Base-by-base conservation (phyloP, 192 early-diverging fungal species). In the Backusella psychrophila region DNA sequence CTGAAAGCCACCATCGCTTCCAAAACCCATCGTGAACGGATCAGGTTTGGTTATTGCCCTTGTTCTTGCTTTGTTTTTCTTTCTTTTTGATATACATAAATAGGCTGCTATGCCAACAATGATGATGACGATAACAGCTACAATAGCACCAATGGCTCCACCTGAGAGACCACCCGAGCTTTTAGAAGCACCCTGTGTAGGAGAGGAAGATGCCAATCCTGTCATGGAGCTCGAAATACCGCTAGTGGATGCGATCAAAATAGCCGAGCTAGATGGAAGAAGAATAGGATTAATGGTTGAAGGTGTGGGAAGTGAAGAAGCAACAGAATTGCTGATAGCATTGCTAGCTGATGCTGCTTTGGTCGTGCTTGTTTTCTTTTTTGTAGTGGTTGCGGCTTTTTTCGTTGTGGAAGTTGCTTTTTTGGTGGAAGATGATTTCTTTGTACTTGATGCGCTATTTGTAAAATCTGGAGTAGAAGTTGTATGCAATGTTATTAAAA, bases 1-100 rank as follows among this genome's bases (percentile, higher is more conserved):
- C 14, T 63, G 42, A 46, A 67, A 74, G 23, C 42, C 42, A 44
- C 49, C 23, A 35, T 79, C 72, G 36, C 73, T 77, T 4, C 76
- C 80, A 44, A 77, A 81, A 26, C 80, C 80, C 80, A 81, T 81
- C 12, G 80, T 78, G 29, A 81, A 81, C 6, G 80, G 80, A 67
- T 81, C 80, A 14, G 72, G 69, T 26, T 78, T 72, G 42, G 53
- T 44, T 8, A n/a, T 17, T 26, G 53, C 42, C 35, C 39, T 73
- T 5, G 35, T 42, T 44, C 11, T n/a, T 2, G 26, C 23, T n/a
- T 33, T 44, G 7, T 67, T 42, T 11, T 52, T 76, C 29, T 66
- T 75, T 36, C 75, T 81, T 9, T 59, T 41, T n/a, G 72, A 68
- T 39, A 78, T 42, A 17, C 77, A 52, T 14, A 78, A 66, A 72